Evolutionary conservation across 2,329 filamentous ascomycete species (phyloP), one percentile per base, ranked within the genome.

Genomic region (Diaporthe vexans): DNA sequence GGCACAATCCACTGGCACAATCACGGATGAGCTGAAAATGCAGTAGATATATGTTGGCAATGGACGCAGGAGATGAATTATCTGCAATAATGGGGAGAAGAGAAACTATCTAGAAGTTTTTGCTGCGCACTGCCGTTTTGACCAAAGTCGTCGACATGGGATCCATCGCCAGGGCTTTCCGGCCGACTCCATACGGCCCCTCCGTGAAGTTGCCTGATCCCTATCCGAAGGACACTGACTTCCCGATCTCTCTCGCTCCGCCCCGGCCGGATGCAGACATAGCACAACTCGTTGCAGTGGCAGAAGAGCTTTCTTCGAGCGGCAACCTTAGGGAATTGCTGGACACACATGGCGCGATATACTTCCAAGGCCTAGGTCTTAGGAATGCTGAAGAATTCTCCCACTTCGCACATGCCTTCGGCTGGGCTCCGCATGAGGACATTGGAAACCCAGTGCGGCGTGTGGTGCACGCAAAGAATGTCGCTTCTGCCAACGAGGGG

Each of bases 401-500:
- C 37, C 68, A 67, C 24, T 79, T 80, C 24, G 77, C 79, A 11
- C 78, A 79, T 35, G 79, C 77, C 5, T 81, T 80, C 59, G 79
- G 79, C 24, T 80, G 73, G 75, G 43, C 65, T 33, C 73, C 79
- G 3, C 77, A 80, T 59, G 76, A 79, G 48, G 78, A 79, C 21
- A 78, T 80, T 51, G 78, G 79, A 19, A 80, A 80, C 68, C 79
- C 77, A 2, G 79, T 80, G 5, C 61, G 77, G 15, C 74, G 79
- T 37, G 78, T 77, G 2, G 63, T 80, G 8, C 76, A 78, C 24
- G 78, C 78, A 3, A 76, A 76, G 54, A 80, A 80, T 21, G 79
- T 80, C 11, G 78, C 79, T 4, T 79, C 78, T 4, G 80, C 79
- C 29, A 81, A 79, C 71, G 80, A 80, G 74, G 78, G 78, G 7